These are phyloP conservation scores for Colletotrichum melonis DNA, from an alignment of 2,329 filamentous ascomycete genomes.

Conservation along the genomic window DNA sequence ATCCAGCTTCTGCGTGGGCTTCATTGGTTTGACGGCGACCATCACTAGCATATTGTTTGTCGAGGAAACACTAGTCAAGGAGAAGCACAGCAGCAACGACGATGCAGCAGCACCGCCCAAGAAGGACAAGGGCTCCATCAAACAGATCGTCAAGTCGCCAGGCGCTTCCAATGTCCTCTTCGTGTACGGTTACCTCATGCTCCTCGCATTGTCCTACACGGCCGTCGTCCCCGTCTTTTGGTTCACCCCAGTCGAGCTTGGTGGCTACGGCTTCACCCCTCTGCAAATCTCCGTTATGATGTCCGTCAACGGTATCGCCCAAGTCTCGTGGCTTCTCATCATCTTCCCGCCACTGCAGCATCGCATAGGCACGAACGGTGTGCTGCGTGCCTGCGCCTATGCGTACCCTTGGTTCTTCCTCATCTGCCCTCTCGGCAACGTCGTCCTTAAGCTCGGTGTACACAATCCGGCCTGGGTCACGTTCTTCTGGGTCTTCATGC, in stretches of 20 bases:
- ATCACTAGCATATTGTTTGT: slow-evolving; percentile 65
- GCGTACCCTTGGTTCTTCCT: slow-evolving; percentile 74
- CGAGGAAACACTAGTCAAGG: slow-evolving; percentile 67
- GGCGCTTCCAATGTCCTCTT: slow-evolving; percentile 75
- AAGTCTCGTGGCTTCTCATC: slow-evolving; percentile 78
- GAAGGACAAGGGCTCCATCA: neutral
- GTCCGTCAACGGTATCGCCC: slow-evolving; percentile 71
- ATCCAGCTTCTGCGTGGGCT: slow-evolving; percentile 62
- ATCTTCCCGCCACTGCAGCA: slow-evolving; percentile 76
- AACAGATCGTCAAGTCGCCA: slow-evolving; percentile 66
- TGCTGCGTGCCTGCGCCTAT: slow-evolving; percentile 65
- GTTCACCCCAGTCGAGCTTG: slow-evolving; percentile 70
- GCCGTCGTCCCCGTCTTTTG: slow-evolving; percentile 76
- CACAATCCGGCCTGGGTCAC: slow-evolving; percentile 47
- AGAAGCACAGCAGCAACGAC: slow-evolving; percentile 13
- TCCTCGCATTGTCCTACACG: slow-evolving; percentile 79
- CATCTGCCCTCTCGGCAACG: slow-evolving; percentile 64
- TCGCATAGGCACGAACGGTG: slow-evolving; percentile 72
- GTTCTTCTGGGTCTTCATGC: slow-evolving; percentile 66
- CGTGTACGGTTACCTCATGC: slow-evolving; percentile 73
- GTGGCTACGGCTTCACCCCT: slow-evolving; percentile 73
- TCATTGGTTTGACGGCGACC: slow-evolving; percentile 60
- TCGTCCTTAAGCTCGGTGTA: slow-evolving; percentile 63
- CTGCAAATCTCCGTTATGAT: slow-evolving; percentile 75
- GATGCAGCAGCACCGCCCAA: neutral